phyloP scores from a whole-genome alignment of 805 yeast species.

The Ogataea thermomethanolica region DNA sequence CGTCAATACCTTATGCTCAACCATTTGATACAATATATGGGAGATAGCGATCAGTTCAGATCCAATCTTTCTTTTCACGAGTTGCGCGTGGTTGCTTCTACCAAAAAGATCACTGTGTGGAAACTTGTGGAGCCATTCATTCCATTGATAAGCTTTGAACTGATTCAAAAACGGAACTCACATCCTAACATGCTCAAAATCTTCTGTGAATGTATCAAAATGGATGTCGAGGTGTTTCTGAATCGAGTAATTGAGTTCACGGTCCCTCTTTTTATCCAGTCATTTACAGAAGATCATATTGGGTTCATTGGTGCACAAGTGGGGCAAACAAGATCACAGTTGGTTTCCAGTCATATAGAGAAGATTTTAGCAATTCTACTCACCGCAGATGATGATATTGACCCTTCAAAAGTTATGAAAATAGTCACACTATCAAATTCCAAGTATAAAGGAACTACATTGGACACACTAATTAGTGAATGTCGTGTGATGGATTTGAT shows the following conservation, averaged over 20 bases:
- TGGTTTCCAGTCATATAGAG: conserved; percentile 48
- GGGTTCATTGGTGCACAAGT: conserved; percentile 56
- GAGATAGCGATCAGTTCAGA: conserved; percentile 61
- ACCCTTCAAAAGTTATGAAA: conserved; percentile 47
- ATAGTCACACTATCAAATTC: conserved; percentile 54
- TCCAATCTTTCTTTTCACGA: conserved; percentile 67
- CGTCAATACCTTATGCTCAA: conserved; percentile 62
- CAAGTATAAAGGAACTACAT: conserved; percentile 35
- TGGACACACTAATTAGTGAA: conserved; percentile 32
- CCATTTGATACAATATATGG: conserved; percentile 62
- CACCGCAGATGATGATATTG: conserved; percentile 46
- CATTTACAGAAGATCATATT: conserved; percentile 59
- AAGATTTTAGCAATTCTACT: conserved; percentile 57
- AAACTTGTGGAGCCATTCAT: conserved; percentile 76
- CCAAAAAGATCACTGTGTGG: conserved; percentile 65
- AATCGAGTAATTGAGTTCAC: conserved; percentile 68
- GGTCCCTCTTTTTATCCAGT: conserved; percentile 70
- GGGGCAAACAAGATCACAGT: conserved; percentile 41
- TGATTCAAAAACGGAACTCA: conserved; percentile 50
- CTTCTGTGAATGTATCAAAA: conserved; percentile 62
- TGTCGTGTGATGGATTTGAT: conserved; percentile 26
- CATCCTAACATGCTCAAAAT: conserved; percentile 53
- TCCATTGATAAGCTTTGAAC: conserved; percentile 62
- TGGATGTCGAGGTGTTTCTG: conserved; percentile 59
- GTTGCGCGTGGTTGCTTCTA: conserved; percentile 53